These are phyloP conservation scores for Didymellaceae sp. DNA, from an alignment of 2,329 filamentous ascomycete species.

Conservation along the genomic window DNA sequence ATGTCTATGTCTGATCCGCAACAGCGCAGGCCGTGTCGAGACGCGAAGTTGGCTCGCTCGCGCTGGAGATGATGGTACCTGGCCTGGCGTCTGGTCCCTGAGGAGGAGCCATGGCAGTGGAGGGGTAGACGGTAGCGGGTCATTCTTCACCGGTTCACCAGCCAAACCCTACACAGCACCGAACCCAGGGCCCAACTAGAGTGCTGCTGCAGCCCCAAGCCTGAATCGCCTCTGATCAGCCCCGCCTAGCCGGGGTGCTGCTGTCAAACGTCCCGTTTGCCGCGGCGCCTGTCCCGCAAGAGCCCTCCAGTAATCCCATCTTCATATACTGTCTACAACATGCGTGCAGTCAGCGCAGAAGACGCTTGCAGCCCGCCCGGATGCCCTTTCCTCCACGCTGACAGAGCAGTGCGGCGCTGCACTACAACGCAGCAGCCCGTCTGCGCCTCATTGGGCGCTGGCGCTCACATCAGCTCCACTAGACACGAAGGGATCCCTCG, in stretches of 20 bases:
- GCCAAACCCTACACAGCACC: no score
- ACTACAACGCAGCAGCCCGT: not conserved
- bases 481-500: slow-evolving; percentile 13
- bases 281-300: slow-evolving; percentile 1
- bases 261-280: slow-evolving; percentile 9
- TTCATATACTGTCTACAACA: not conserved
- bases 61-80: slow-evolving; percentile 7
- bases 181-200: no score
- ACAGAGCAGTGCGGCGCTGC: slow-evolving; percentile 1
- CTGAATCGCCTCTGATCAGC: not conserved
- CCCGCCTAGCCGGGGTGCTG: slow-evolving; percentile 4
- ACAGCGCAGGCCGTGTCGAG: slow-evolving; percentile 7
- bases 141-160: slow-evolving; percentile 14
- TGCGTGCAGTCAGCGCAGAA: not conserved
- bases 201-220: not conserved
- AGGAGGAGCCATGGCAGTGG: not conserved
- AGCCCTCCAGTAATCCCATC: not conserved
- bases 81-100: slow-evolving; percentile 4
- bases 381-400: not conserved
- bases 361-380: not conserved
- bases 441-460: slow-evolving; percentile 9
- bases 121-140: slow-evolving; percentile 6
- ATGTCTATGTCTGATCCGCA: no score
- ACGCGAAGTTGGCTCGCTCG: not conserved
- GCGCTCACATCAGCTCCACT: slow-evolving; percentile 14